These are phyloP conservation scores for Fusarium chlamydosporum DNA, from an alignment of 2,329 filamentous ascomycete species.

Conservation along the genomic window DNA sequence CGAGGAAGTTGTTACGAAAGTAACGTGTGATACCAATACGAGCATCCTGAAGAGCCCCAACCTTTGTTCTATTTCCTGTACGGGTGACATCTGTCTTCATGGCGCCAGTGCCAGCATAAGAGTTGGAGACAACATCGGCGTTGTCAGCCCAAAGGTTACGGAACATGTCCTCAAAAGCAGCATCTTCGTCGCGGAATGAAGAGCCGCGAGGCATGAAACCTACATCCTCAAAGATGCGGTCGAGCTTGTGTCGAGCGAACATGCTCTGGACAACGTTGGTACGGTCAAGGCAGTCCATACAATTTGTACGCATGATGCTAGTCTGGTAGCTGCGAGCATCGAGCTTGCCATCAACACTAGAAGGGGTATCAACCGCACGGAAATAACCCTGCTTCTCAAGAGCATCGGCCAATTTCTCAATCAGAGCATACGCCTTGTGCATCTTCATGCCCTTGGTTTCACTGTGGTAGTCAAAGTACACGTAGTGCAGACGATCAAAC, in stretches of 20 bases:
- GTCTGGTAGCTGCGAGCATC: conserved; percentile 87
- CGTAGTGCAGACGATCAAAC: conserved; percentile 90
- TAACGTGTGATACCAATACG: conserved; percentile 92
- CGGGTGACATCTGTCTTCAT: conserved; percentile 98
- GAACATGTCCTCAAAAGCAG: conserved; percentile 89
- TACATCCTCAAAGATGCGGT: conserved; percentile 87
- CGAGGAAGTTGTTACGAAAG: conserved; percentile 92
- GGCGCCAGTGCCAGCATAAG: conserved; percentile 95
- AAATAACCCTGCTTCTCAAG: conserved; percentile 90
- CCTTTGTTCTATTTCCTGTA: conserved; percentile 88
- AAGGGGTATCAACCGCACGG: conserved; percentile 88
- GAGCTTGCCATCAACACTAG: conserved; percentile 75
- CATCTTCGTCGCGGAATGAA: conserved; percentile 81
- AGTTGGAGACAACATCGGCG: conserved; percentile 91
- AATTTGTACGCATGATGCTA: conserved; percentile 95
- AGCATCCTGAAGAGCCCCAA: conserved; percentile 86
- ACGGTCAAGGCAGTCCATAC: conserved; percentile 98
- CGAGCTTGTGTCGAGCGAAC: conserved; percentile 90
- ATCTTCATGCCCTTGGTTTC: conserved; percentile 96
- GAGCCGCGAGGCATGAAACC: conserved; percentile 83
- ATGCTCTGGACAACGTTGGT: conserved; percentile 99
- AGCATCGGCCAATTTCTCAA: conserved; percentile 84
- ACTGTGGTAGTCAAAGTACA: conserved; percentile 99
- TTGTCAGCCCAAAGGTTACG: conserved; percentile 99
- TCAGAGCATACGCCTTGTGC: conserved; percentile 88